These are phyloP conservation scores for Epichloe hybrida DNA, from an alignment of 2,329 filamentous ascomycete genomes.

Conservation along the genomic window DNA sequence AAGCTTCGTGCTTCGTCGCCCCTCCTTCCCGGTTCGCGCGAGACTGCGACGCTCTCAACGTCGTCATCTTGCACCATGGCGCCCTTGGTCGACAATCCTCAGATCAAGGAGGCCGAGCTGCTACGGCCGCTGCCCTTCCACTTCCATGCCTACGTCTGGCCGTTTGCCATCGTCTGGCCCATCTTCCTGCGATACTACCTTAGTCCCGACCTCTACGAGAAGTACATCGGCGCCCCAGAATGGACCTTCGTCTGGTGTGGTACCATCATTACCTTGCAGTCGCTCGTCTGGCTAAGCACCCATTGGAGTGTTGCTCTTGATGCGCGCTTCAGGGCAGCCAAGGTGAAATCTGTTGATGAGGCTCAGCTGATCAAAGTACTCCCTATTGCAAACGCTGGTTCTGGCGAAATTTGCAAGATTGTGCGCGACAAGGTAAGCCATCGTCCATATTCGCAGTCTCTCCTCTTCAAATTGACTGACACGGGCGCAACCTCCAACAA, in stretches of 20 bases:
- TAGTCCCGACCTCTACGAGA: slow-evolving; percentile 69
- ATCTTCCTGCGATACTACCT: slow-evolving; percentile 82
- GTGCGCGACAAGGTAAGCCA: slow-evolving; percentile 52
- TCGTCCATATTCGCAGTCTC: background rate
- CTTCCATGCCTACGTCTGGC: slow-evolving; percentile 84
- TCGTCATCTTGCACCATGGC: slow-evolving; percentile 35
- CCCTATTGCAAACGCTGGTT: slow-evolving; percentile 76
- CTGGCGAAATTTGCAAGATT: slow-evolving; percentile 75
- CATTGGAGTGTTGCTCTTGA: slow-evolving; percentile 92
- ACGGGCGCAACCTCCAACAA: background rate
- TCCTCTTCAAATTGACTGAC: background rate
- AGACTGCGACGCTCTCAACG: slow-evolving; percentile 1
- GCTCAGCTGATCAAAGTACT: slow-evolving; percentile 87
- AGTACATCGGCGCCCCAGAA: slow-evolving; percentile 83
- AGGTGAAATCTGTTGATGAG: slow-evolving; percentile 54
- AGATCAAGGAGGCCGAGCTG: slow-evolving; percentile 79
- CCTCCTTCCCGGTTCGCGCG: background rate
- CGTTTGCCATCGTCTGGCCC: slow-evolving; percentile 85
- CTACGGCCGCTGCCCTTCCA: slow-evolving; percentile 73
- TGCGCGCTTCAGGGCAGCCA: slow-evolving; percentile 66
- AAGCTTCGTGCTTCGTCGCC: background rate
- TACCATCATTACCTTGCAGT: slow-evolving; percentile 75
- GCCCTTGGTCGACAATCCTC: slow-evolving; percentile 78
- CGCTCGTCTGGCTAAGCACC: slow-evolving; percentile 85
- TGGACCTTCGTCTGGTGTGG: slow-evolving; percentile 97